A percentile compares a stretch with the other conserved stretches of the same genome.
Conservation (phyloP, 768 basidiomycete genomes). For the Leucosporidium yakuticum region DNA sequence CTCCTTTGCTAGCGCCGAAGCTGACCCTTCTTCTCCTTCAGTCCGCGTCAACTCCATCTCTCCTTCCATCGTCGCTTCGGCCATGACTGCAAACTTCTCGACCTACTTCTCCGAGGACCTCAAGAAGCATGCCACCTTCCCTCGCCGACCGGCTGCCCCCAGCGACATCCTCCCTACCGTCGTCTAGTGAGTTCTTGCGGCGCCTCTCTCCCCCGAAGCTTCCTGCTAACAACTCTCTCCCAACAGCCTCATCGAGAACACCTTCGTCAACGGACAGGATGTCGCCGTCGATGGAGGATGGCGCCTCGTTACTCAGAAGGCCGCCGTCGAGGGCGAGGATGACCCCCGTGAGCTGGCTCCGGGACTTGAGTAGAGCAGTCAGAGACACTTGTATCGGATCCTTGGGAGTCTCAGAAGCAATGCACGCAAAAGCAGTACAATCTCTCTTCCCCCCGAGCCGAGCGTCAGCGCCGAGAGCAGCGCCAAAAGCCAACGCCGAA, state of each 20-base stretch:
- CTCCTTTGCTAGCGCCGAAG: background rate
- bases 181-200: background rate
- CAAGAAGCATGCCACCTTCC: conserved; percentile 3
- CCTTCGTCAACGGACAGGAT: background rate
- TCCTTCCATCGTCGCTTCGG: background rate
- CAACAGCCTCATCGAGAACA: background rate
- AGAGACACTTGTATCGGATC: too few species aligned
- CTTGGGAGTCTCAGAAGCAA: too few species aligned
- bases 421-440: too few species aligned
- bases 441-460: too few species aligned
- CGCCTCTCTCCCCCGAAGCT: too few species aligned
- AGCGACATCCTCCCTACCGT: background rate
- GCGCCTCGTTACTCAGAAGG: background rate
- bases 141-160: background rate
- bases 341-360: background rate
- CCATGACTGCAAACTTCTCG: conserved; percentile 1
- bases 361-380: background rate
- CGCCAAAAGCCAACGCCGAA: too few species aligned
- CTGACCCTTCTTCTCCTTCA: background rate
- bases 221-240: too few species aligned
- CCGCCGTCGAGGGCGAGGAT: background rate
- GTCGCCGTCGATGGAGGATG: background rate
- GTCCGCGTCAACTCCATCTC: conserved; percentile 4
- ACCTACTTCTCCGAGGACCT: conserved; percentile 3
- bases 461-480: too few species aligned